Evolutionary conservation across 2,329 filamentous ascomycete genomes (phyloP).

Genomic region (Hysterium pulicare): DNA sequence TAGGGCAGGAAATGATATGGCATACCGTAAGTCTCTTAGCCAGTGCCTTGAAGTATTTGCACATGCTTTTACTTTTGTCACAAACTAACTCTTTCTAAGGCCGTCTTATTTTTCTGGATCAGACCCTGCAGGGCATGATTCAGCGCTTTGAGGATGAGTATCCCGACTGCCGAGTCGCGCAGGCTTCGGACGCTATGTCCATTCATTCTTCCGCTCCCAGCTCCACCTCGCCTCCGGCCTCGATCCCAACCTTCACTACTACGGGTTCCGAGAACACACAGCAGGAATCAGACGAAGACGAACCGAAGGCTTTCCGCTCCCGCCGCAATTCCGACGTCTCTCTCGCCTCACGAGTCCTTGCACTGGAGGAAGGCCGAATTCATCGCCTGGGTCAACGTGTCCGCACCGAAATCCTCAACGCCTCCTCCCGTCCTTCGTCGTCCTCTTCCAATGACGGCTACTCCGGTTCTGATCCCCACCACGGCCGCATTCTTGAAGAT

Average conservation of each 20-base stretch:
- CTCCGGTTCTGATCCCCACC: conserved; percentile 11
- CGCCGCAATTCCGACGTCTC: conserved; percentile 66
- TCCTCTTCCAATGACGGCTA: conserved; percentile 4
- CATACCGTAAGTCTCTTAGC: conserved; percentile 62
- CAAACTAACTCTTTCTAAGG: conserved; percentile 44
- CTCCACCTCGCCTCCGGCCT: conserved; percentile 24
- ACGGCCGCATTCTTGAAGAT: conserved; percentile 32
- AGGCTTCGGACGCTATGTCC: conserved; percentile 23
- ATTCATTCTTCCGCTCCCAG: conserved; percentile 29
- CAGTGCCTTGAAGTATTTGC: conserved; percentile 3
- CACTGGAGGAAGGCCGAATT: conserved; percentile 66
- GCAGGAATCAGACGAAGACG: conserved; percentile 40
- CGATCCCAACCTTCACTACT: conserved; percentile 27
- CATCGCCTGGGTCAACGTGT: conserved; percentile 66
- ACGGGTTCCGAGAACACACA: conserved; percentile 11
- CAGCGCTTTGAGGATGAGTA: conserved; percentile 95
- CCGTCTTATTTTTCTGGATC: conserved; percentile 79
- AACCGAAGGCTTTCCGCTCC: conserved; percentile 47
- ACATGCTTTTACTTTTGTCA: conserved; percentile 9
- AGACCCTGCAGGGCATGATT: conserved; percentile 87
- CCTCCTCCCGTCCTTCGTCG: conserved; percentile 23
- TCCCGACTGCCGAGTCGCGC: conserved; percentile 70
- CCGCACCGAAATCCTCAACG: conserved; percentile 58
- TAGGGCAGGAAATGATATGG: conserved; percentile 66
- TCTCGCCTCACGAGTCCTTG: conserved; percentile 61